Conservation (phyloP, 345 rosid genomes). For the Microcos paniculata region DNA sequence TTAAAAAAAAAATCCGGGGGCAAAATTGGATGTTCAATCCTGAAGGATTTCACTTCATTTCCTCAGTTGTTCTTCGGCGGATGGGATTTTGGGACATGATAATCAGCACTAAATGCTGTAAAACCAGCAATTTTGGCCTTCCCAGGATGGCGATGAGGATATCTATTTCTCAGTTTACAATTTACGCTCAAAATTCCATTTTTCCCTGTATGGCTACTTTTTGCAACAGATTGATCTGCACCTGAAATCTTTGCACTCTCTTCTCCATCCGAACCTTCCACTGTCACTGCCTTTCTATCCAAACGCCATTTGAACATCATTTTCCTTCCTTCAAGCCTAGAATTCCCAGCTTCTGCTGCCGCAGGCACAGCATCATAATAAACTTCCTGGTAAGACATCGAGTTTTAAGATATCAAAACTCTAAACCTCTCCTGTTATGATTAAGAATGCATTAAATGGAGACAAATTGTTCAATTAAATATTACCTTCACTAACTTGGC, state of each 20-base stretch:
- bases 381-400: constrained; percentile 4
- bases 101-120: constrained; percentile 54
- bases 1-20: constrained; percentile 14
- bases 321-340: constrained; percentile 28
- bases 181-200: background rate
- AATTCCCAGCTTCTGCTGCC: background rate
- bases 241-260: constrained; percentile 27
- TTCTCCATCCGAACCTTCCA: constrained; percentile 1
- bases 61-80: constrained; percentile 56
- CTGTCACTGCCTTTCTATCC: constrained; percentile 16
- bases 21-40: constrained; percentile 4
- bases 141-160: background rate
- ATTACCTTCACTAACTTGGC: constrained; percentile 10
- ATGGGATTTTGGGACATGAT: constrained; percentile 48
- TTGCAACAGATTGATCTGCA: constrained; percentile 11
- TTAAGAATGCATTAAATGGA: background rate
- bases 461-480: background rate
- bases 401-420: background rate
- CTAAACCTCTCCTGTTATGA: background rate
- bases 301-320: constrained; percentile 14
- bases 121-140: constrained; percentile 22
- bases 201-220: too few relatives aligned
- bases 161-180: constrained; percentile 1
- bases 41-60: constrained; percentile 1
- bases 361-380: constrained; percentile 7